Evolutionary conservation across 257 asterid genomes (phyloP).

Genomic region (Solanum boliviense): DNA sequence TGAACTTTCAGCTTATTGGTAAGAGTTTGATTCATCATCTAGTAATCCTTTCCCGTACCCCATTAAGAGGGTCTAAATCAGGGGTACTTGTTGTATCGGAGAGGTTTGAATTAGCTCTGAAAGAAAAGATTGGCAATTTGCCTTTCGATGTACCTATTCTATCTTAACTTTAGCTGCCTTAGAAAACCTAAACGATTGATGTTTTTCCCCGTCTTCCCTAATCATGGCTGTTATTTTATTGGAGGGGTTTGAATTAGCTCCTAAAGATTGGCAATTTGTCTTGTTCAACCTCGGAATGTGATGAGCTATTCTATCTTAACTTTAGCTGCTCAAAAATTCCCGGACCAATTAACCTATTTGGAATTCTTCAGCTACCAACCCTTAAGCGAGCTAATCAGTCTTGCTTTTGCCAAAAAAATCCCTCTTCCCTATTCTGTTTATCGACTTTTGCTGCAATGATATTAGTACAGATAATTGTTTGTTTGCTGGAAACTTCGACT

Average conservation of each 20-base stretch:
- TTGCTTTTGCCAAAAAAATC: background rate
- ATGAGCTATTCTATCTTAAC: background rate
- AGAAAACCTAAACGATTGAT: background rate
- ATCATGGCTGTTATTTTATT: background rate
- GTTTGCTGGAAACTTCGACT: background rate
- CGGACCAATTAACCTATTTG: background rate
- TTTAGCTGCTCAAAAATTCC: background rate
- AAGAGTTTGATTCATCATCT: background rate
- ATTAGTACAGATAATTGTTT: background rate
- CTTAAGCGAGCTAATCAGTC: background rate
- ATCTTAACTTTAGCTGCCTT: background rate
- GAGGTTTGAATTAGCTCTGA: background rate
- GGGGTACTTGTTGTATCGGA: background rate
- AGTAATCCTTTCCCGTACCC: background rate
- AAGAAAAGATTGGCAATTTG: background rate
- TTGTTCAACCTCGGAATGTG: background rate
- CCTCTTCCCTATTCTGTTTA: background rate
- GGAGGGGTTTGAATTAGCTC: background rate
- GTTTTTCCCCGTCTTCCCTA: background rate
- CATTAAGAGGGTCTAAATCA: background rate
- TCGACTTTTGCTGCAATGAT: background rate
- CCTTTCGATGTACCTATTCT: background rate
- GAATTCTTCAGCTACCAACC: background rate
- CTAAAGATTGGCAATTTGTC: background rate
- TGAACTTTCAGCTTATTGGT: background rate